Base-by-base conservation (phyloP, 441 rosid genomes). In the Kokia cookei region DNA sequence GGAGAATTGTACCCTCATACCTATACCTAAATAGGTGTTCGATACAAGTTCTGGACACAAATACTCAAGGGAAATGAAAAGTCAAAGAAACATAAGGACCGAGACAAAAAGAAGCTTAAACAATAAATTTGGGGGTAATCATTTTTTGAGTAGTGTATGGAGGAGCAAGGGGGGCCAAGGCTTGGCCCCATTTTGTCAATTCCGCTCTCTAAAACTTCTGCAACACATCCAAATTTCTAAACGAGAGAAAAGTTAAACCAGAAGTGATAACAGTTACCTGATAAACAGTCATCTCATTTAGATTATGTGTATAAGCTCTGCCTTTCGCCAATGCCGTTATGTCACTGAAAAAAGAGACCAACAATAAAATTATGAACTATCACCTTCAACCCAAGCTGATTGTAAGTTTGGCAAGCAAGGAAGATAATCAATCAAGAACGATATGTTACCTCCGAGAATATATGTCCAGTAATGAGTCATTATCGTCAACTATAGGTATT, bases 271-370 rank as follows among this genome's bases (percentile, higher is more conserved):
- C 71, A 74, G 63, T 79, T 86, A 94, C 98, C 98, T 93, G 94
- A 77, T 93, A 93, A 77, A 96, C 87, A 26, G 88, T 93, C 85
- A 88, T 93, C 82, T 94, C 97, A 71, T 89, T 89, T 50, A 96
- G 97, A 84, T 83, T 91, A 84, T 88, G 97, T 42, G 99, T 87
- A 83, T 96, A 94, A n/a, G 93, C 97, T 74, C 86, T 91, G 81
- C 93, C 98, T 88, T 87, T 96, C 45, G 98, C 98, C 86, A 96
- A 82, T 69, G 99, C 96, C 51, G 98, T 94, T 79, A 96, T 96
- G 75, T 94, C 99, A 87, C 99, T 96, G 88, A 15, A 51, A 51
- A 73, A 45, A 69, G 51, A 19, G 53, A 48, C 65, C 11, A 43
- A 43, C 14, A 37, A 63, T 2, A 27, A 48, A 15, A 1, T 14